phyloP scores from a whole-genome alignment of 768 basidiomycete genomes.

The Cantharellus anzutake region DNA sequence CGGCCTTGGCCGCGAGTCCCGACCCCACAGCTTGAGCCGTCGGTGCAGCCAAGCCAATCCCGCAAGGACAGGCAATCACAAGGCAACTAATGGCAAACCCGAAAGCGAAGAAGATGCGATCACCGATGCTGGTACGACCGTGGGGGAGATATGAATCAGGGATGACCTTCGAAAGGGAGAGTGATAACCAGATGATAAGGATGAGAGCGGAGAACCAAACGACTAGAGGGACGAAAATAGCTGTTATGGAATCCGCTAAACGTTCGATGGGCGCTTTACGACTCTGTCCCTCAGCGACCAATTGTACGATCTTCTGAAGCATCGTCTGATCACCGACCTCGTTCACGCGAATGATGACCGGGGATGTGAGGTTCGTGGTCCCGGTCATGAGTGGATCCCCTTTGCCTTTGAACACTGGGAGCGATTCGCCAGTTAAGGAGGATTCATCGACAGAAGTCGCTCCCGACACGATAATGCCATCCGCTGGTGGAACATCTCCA shows the following conservation, averaged over 20 bases:
- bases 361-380: conserved; percentile 44
- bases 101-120: conserved; percentile 25
- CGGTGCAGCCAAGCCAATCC: conserved; percentile 70
- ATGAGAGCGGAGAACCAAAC: conserved; percentile 51
- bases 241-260: conserved; percentile 51
- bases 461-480: conserved; percentile 40
- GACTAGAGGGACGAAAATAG: conserved; percentile 63
- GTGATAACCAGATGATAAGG: conserved; percentile 42
- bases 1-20: conserved; percentile 58
- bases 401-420: conserved; percentile 33
- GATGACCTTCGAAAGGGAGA: conserved; percentile 16
- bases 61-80: conserved; percentile 75
- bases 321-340: conserved; percentile 49
- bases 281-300: conserved; percentile 60
- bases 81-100: conserved; percentile 71
- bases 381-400: conserved; percentile 60
- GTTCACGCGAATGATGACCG: conserved; percentile 42
- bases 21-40: conserved; percentile 71
- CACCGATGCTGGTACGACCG: conserved; percentile 37
- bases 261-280: conserved; percentile 61
- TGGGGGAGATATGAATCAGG: conserved; percentile 43
- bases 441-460: conserved; percentile 54
- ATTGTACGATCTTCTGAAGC: conserved; percentile 53
- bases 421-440: conserved; percentile 66
- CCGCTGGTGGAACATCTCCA: conserved; percentile 58